Base-by-base conservation (phyloP, 2,329 filamentous ascomycete genomes). In the Albifimbria verrucaria region DNA sequence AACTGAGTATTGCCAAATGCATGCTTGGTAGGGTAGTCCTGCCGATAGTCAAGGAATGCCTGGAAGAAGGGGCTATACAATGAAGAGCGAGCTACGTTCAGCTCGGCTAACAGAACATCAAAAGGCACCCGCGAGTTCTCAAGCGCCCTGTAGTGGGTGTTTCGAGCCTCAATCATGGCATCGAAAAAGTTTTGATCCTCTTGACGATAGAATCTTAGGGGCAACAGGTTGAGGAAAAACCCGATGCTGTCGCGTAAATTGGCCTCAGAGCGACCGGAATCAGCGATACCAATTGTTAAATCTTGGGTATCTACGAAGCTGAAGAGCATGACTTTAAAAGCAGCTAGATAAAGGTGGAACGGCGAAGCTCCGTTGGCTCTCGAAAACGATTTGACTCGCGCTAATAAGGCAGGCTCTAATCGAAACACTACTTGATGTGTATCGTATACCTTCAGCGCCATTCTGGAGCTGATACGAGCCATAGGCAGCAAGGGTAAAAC, bases 61-160 rank as follows among this genome's bases (percentile, higher is more conserved):
- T 83, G 80, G 65, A 81, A 82, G 1, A 83, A 32, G 0, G 80
- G 79, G 25, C 56, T 72, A 48, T 74, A 57, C 0, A 64, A 54
- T 0, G 69, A 52, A 0, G 75, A 74, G 2, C 77, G 64, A 0
- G 67, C 56, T 1, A 76, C 66, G 3, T 67, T 61, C 2, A 83
- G 63, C 23, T 77, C 64, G 1, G 73, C 59, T 0, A 83, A 63
- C 0, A 84, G 55, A 0, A 75, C 64, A 43, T 81, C 74, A 50
- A 81, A 79, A 0, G 80, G 81, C 4, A 82, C 50, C 0, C 55
- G 39, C 0, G 78, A 77, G 57, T 80, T 63, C 0, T 53, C 57
- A 0, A 82, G 62, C 0, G 75, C 78, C 0, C 45, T 51, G 20
- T 74, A 68, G 2, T 20, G 62, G 55, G 24, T 63, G 36, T 50